A percentile compares a stretch with the other conserved stretches of the same genome.
Evolutionary conservation across 164 flowering plant species (phyloP).

Genomic region (Saururus chinensis): DNA sequence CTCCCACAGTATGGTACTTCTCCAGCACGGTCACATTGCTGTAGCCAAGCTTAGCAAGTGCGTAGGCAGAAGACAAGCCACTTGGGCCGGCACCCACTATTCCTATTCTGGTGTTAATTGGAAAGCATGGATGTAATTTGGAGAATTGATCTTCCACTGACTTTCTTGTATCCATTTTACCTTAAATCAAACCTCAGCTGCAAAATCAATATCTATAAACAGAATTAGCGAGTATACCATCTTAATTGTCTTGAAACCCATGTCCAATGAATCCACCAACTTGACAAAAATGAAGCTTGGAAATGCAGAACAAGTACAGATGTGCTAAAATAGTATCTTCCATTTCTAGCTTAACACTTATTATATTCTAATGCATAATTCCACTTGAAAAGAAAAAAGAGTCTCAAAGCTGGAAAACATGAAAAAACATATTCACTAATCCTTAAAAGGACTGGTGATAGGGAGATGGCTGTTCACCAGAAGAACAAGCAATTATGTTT

Average conservation of each 20-base stretch:
- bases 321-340: no score
- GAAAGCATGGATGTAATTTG: constrained; percentile 59
- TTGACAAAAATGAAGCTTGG: not conserved
- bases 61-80: constrained; percentile 77
- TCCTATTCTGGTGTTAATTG: constrained; percentile 48
- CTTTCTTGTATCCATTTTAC: constrained; percentile 35
- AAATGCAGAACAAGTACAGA: no score
- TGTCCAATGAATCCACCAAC: not conserved
- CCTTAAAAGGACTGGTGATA: no score
- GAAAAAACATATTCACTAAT: no score
- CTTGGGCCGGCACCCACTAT: constrained; percentile 79
- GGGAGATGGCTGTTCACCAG: no score
- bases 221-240: not conserved
- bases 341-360: no score
- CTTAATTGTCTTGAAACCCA: no score
- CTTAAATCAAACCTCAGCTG: not conserved
- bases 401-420: no score
- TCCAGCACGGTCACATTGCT: constrained; percentile 45
- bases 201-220: no score
- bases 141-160: constrained; percentile 59
- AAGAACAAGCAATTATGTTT: no score
- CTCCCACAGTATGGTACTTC: constrained; percentile 57
- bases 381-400: no score
- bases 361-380: no score
- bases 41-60: constrained; percentile 60